Percentiles rank a stretch among this genome's conserved stretches.
These are phyloP conservation scores for Berkeleyomyces basicola DNA, from an alignment of 2,329 filamentous ascomycete genomes.

Conservation along the genomic window DNA sequence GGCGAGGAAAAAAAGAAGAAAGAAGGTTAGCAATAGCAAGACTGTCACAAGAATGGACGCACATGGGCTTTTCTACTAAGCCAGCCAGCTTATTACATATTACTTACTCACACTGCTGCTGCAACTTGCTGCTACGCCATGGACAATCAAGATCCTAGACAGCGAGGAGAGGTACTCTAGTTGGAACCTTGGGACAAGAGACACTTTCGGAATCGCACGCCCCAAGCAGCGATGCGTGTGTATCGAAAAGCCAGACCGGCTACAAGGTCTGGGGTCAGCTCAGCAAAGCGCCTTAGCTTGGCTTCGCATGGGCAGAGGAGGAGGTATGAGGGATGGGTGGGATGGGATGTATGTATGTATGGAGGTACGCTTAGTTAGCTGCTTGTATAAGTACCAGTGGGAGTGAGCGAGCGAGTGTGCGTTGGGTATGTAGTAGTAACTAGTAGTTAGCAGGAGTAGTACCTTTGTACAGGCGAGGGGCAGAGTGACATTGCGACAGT, in stretches of 20 bases:
- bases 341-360: neutral
- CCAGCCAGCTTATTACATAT: neutral
- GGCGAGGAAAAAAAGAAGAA: neutral
- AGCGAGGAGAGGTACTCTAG: neutral
- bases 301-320: neutral
- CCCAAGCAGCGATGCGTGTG: neutral
- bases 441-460: too few relatives aligned
- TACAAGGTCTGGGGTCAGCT: neutral
- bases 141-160: neutral
- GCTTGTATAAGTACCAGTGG: neutral
- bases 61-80: neutral
- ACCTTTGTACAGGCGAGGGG: too few relatives aligned
- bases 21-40: neutral
- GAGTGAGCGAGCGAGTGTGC: neutral
- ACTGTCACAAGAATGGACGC: neutral
- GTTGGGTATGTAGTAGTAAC: neutral
- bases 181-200: neutral
- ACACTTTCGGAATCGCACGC: neutral
- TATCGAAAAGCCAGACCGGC: neutral
- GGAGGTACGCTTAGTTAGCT: neutral
- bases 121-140: neutral
- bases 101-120: neutral
- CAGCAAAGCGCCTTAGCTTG: neutral
- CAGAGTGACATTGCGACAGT: neutral
- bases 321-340: neutral